Evolutionary conservation across 192 early-diverging fungal genomes (phyloP).

Genomic region (Mortierella claussenii): DNA sequence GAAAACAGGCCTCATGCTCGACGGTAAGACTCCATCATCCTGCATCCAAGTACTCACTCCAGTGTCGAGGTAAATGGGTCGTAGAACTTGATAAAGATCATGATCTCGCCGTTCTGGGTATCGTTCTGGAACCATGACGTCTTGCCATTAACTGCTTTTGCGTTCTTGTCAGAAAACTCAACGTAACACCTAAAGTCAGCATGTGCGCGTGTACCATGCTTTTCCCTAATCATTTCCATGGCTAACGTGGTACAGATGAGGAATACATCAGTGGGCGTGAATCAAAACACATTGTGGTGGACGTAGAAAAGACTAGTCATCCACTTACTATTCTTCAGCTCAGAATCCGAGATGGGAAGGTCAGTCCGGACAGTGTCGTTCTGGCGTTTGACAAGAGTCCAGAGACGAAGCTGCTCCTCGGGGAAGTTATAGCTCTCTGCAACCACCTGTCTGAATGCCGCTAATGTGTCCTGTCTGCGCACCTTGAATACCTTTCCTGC

Average conservation of each 20-base stretch:
- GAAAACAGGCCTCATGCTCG: too few species aligned
- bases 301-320: not conserved
- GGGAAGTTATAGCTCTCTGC: conserved; percentile 58
- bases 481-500: conserved; percentile 57
- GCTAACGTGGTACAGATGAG: conserved; percentile 13
- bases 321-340: conserved; percentile 58
- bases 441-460: conserved; percentile 62
- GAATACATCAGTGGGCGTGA: too few species aligned
- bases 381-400: conserved; percentile 88
- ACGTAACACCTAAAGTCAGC: conserved; percentile 49
- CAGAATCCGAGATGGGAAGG: conserved; percentile 62
- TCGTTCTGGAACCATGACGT: conserved; percentile 24
- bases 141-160: conserved; percentile 39
- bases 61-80: conserved; percentile 70
- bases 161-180: conserved; percentile 40
- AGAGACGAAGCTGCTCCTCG: conserved; percentile 74
- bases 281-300: too few species aligned
- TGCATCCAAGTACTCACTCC: conserved; percentile 64
- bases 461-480: conserved; percentile 65
- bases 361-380: conserved; percentile 94
- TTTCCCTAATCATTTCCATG: conserved; percentile 50
- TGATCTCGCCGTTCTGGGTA: conserved; percentile 41
- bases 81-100: conserved; percentile 91
- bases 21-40: too few species aligned
- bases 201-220: conserved; percentile 29